Percentiles rank a stretch among this genome's conserved stretches.
Evolutionary conservation across 164 flowering plant genomes (phyloP).

Genomic region (Annona cherimola): DNA sequence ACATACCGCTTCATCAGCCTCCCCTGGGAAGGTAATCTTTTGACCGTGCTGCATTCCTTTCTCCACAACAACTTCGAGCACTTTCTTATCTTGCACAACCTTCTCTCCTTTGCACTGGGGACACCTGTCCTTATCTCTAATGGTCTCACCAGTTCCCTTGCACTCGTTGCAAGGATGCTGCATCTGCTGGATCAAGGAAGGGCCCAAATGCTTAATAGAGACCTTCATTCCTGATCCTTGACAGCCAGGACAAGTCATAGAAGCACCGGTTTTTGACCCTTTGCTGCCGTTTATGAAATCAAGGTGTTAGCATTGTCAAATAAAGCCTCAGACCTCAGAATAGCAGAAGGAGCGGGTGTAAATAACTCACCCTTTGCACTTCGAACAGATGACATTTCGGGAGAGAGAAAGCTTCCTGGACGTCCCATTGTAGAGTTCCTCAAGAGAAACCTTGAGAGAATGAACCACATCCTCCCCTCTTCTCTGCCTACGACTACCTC

Average conservation of each 20-base stretch:
- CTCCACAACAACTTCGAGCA: constrained; percentile 62
- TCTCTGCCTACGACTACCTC: constrained; percentile 50
- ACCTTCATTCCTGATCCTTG: constrained; percentile 86
- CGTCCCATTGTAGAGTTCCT: constrained; percentile 61
- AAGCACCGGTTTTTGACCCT: constrained; percentile 85
- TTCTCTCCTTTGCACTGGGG: background rate
- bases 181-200: constrained; percentile 37
- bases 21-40: constrained; percentile 48
- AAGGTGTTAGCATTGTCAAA: background rate
- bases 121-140: background rate
- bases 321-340: background rate
- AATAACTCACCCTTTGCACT: constrained; percentile 51
- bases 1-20: constrained; percentile 67
- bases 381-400: constrained; percentile 43
- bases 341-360: background rate
- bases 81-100: constrained; percentile 63
- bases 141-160: background rate
- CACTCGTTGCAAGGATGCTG: background rate
- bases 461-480: constrained; percentile 69
- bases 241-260: constrained; percentile 64
- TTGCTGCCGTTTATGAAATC: background rate
- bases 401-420: constrained; percentile 59
- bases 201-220: constrained; percentile 72
- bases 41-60: constrained; percentile 73
- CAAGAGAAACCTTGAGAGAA: constrained; percentile 51